Percentiles rank a stretch among this genome's conserved stretches.
Evolutionary conservation across 306 rosid genomes (phyloP).

Genomic region (Cyamopsis tetragonoloba): DNA sequence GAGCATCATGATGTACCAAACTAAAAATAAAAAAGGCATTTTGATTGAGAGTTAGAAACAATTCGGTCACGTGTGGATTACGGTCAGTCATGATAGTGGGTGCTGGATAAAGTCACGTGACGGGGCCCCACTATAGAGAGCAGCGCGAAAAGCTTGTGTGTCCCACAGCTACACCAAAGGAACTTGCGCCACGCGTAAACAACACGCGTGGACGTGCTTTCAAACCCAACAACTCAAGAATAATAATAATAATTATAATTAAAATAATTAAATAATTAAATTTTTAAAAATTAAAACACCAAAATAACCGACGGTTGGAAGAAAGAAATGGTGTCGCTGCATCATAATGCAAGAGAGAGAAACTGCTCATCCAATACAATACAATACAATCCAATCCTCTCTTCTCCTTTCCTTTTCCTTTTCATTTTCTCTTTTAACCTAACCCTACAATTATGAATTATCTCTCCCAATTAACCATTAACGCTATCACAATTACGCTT

Average conservation of each 20-base stretch:
- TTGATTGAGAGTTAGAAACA: neutral
- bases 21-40: neutral
- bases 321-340: neutral
- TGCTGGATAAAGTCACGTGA: slow-evolving; percentile 39
- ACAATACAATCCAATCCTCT: neutral
- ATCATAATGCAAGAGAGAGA: slow-evolving; percentile 23
- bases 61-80: slow-evolving; percentile 18
- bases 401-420: neutral
- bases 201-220: slow-evolving; percentile 32
- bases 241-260: too few relatives aligned
- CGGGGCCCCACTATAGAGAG: neutral
- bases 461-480: neutral
- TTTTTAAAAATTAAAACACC: too few relatives aligned
- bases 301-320: slow-evolving; percentile 24
- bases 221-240: too few relatives aligned
- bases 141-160: slow-evolving; percentile 2
- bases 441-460: slow-evolving; percentile 33
- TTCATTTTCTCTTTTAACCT: slow-evolving; percentile 16
- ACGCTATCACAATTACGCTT: neutral
- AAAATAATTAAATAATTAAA: too few relatives aligned
- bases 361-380: neutral
- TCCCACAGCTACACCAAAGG: neutral
- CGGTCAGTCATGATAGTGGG: neutral
- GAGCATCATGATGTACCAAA: neutral
- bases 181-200: slow-evolving; percentile 28